A percentile compares a stretch with the other conserved stretches of the same genome.
phyloP scores from a whole-genome alignment of 108 stramenopile genomes.

The Cyclotella baltica region DNA sequence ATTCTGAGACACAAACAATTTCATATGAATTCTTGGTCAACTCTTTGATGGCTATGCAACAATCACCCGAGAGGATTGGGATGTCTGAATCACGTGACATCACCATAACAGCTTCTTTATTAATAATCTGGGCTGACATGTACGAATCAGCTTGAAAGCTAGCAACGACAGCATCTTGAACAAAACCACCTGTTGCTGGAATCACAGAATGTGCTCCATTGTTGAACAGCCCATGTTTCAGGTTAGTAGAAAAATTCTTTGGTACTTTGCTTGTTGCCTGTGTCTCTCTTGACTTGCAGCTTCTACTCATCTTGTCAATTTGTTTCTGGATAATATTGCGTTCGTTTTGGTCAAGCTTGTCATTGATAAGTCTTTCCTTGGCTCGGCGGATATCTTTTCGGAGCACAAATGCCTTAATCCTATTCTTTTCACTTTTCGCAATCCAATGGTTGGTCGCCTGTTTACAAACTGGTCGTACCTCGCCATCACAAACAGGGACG shows the following conservation, averaged over 20 bases:
- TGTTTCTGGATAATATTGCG: not conserved
- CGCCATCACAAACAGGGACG: slow-evolving; percentile 2
- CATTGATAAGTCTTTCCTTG: not conserved
- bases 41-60: not conserved
- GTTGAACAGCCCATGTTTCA: not conserved
- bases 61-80: not conserved
- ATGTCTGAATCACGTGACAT: not conserved
- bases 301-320: not conserved
- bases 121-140: not conserved
- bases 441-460: slow-evolving; percentile 1
- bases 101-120: not conserved
- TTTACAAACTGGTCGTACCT: slow-evolving; percentile 1
- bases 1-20: not conserved
- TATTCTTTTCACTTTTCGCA: not conserved
- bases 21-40: not conserved
- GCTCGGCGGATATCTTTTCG: not conserved
- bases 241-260: not conserved
- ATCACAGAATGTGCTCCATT: not conserved
- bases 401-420: slow-evolving; percentile 5
- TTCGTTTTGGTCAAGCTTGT: not conserved
- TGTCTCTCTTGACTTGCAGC: not conserved
- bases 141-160: slow-evolving; percentile 6
- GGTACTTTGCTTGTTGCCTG: not conserved
- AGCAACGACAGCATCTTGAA: not conserved
- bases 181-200: not conserved